Base-by-base conservation (phyloP, 208 protist genomes). In the Wallacemonas sp. region DNA sequence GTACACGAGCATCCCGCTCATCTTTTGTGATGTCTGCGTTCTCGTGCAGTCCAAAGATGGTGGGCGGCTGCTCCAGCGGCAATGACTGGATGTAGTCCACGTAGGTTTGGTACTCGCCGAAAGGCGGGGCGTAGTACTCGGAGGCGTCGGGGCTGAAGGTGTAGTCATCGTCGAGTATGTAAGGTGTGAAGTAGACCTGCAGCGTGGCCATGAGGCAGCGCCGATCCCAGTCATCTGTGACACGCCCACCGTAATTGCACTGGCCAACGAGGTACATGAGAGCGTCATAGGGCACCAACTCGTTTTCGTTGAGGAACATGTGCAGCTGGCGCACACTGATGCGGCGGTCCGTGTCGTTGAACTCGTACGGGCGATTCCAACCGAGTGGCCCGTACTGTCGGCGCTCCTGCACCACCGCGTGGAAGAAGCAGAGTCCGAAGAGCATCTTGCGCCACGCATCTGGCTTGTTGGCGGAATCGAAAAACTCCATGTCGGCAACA, bases 351-450 rank as follows among this genome's bases (percentile, higher is more conserved):
- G 91, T 96, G 70, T 98, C 95, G 79, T 98, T 98, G 90, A 99
- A 98, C 83, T 98, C 96, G 81, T 98, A 99, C 31, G 94, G 83
- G 42, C 97, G 95, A 80, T 98, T 98, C 93, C 94, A 99, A 22
- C 97, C 98, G 14, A 99, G 78, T 1, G 96, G 84, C 27, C 98
- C 97, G 83, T 98, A 99, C 65, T 96, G 93, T 30, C 96, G 90
- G 14, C 98, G 83, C 76, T 99, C 97, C 79, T 98, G 96, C 68
- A 99, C 86, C 19, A 98, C 79, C n/a, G 95, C 92, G 72, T 99
- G 97, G 77, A 98, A 98, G 71, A 99, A 98, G 77, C 84, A 97
- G 12, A 99, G 82, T 8, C 95, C 95, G 60, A 98, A 98, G 2
- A 98, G 80, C 63, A 99, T 72, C 63, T 96, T 96, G 65, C 78